Conservation (phyloP, 768 basidiomycete genomes). For the Hericium coralloides region DNA sequence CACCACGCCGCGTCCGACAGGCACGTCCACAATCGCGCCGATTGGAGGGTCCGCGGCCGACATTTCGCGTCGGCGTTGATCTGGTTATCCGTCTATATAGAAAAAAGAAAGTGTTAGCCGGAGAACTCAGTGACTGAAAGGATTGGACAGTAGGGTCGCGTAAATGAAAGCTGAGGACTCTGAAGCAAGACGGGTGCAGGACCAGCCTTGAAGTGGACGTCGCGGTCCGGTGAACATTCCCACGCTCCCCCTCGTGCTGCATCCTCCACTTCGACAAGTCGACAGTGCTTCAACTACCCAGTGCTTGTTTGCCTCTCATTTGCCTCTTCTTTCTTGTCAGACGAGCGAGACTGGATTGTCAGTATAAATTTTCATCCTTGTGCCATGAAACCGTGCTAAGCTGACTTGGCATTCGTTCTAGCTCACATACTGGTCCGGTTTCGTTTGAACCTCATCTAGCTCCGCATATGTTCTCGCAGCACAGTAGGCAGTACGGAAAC, state of each 20-base stretch:
- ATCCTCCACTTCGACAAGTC: neutral
- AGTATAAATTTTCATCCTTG: too few relatives aligned
- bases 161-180: neutral
- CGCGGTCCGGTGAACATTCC: too few relatives aligned
- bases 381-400: too few relatives aligned
- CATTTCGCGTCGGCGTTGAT: slow-evolving; percentile 1
- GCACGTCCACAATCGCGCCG: slow-evolving; percentile 71
- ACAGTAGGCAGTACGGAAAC: neutral
- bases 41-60: slow-evolving; percentile 36
- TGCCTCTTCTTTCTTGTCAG: too few relatives aligned
- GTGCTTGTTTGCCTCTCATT: neutral
- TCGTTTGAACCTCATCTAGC: neutral
- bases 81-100: neutral
- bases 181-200: neutral
- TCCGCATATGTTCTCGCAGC: neutral
- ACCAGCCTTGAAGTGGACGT: neutral
- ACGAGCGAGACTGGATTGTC: too few relatives aligned
- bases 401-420: too few relatives aligned
- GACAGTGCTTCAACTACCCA: neutral
- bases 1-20: slow-evolving; percentile 76
- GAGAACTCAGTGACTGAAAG: neutral
- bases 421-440: too few relatives aligned
- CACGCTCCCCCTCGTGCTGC: too few relatives aligned
- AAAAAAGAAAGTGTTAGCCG: neutral
- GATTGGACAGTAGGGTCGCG: neutral